A percentile compares a stretch with the other conserved stretches of the same genome.
Conservation (phyloP, 306 rosid species). For the Hippophae rhamnoides region DNA sequence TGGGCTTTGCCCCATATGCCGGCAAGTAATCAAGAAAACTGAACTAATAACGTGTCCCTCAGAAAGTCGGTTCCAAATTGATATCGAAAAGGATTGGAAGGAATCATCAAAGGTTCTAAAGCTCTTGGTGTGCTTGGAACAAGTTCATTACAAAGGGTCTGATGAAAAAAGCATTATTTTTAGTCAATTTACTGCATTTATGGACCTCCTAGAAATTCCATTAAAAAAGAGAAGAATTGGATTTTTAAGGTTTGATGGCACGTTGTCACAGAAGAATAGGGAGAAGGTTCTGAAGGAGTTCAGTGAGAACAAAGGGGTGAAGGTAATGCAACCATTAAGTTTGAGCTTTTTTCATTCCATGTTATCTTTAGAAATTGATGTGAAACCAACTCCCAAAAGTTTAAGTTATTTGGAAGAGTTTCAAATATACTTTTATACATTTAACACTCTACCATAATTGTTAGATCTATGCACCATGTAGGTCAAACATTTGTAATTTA, state of each 20-base stretch:
- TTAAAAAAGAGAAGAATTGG: conserved; percentile 43
- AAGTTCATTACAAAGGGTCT: conserved; percentile 20
- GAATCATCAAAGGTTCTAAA: conserved; percentile 69
- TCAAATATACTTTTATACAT: too few species aligned
- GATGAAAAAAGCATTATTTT: conserved; percentile 71
- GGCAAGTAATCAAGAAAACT: conserved; percentile 33
- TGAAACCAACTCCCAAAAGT: too few species aligned
- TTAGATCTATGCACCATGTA: too few species aligned
- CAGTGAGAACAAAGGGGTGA: conserved; percentile 37
- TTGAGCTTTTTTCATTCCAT: neutral
- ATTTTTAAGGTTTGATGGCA: conserved; percentile 64
- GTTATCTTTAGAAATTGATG: too few species aligned
- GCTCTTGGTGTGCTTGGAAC: conserved; percentile 55
- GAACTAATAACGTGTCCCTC: conserved; percentile 62
- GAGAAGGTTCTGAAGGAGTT: conserved; percentile 64
- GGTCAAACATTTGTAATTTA: too few species aligned
- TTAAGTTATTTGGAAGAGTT: too few species aligned
- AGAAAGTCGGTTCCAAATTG: conserved; percentile 51
- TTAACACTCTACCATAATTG: too few species aligned
- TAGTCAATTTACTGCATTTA: conserved; percentile 79
- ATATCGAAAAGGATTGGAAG: conserved; percentile 57
- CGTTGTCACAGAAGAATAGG: conserved; percentile 54
- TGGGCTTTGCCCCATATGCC: conserved; percentile 68
- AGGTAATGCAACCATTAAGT: conserved; percentile 30
- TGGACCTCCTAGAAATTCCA: conserved; percentile 70